phyloP scores from a whole-genome alignment of 495 filamentous ascomycete genomes.

The Neurospora discreta region DNA sequence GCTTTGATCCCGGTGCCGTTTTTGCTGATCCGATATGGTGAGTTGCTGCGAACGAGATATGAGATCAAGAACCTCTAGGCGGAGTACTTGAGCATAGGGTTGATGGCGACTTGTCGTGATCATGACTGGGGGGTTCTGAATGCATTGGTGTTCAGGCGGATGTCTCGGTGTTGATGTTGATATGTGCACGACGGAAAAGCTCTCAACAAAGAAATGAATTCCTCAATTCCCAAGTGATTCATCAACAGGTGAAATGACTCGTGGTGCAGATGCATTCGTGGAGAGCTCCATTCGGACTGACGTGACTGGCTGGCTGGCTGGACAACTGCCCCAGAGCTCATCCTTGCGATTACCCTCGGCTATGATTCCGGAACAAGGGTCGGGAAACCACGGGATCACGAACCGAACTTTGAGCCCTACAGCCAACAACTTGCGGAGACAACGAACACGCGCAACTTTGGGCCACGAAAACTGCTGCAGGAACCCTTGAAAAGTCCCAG shows the following conservation, averaged over 20 bases:
- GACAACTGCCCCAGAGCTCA: neutral
- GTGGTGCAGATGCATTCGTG: neutral
- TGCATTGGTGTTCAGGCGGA: neutral
- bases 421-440: neutral
- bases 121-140: neutral
- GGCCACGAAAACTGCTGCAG: neutral
- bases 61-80: constrained; percentile 27
- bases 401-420: neutral
- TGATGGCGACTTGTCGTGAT: neutral
- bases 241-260: neutral
- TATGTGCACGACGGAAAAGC: neutral
- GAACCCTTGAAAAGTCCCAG: neutral
- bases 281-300: neutral
- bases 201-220: neutral
- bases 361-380: neutral
- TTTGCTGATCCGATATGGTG: constrained; percentile 42
- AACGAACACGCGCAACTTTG: neutral
- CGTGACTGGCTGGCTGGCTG: neutral
- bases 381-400: constrained; percentile 4
- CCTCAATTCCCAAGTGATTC: neutral
- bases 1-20: constrained; percentile 40
- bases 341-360: neutral
- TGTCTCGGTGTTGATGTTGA: neutral
- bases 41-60: constrained; percentile 34
- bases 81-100: neutral